Percentiles rank a stretch among this genome's conserved stretches.
phyloP scores from a whole-genome alignment of 345 rosid genomes.

The Citrus australasica region DNA sequence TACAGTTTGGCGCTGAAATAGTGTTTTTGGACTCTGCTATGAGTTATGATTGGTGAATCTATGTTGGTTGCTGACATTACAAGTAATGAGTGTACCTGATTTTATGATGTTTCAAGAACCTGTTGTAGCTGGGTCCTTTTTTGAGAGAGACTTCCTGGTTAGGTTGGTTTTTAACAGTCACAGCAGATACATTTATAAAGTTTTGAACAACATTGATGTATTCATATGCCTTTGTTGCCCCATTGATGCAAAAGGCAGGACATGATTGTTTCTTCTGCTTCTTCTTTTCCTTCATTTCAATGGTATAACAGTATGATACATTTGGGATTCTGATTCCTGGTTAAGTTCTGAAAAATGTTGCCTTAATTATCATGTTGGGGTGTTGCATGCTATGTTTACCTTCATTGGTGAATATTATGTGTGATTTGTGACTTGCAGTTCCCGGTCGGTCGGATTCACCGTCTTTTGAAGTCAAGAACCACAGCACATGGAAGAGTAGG shows the following conservation, averaged over 20 bases:
- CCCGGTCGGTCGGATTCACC: constrained; percentile 71
- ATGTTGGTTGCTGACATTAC: not conserved
- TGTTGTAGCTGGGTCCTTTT: not conserved
- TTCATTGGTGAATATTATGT: not conserved
- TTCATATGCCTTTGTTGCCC: not conserved
- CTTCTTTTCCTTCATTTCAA: not conserved
- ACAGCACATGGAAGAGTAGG: constrained; percentile 72
- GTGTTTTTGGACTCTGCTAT: not conserved
- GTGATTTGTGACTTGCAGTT: constrained; percentile 37
- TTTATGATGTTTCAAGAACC: not conserved
- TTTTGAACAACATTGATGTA: not conserved
- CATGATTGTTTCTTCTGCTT: not conserved
- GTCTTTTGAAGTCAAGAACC: constrained; percentile 57
- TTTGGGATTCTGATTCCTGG: not conserved
- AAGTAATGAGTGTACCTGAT: not conserved
- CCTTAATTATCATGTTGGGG: not conserved
- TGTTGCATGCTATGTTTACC: not conserved
- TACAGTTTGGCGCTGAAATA: not conserved
- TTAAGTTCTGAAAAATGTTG: not conserved
- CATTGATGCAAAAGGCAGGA: not conserved
- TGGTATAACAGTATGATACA: not conserved
- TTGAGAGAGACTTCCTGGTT: not conserved
- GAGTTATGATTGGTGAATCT: not conserved
- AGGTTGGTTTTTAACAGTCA: not conserved
- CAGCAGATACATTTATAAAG: too few relatives aligned